These are phyloP conservation scores for Aspergillus tubingensis DNA, from an alignment of 2,329 filamentous ascomycete species.

Conservation along the genomic window DNA sequence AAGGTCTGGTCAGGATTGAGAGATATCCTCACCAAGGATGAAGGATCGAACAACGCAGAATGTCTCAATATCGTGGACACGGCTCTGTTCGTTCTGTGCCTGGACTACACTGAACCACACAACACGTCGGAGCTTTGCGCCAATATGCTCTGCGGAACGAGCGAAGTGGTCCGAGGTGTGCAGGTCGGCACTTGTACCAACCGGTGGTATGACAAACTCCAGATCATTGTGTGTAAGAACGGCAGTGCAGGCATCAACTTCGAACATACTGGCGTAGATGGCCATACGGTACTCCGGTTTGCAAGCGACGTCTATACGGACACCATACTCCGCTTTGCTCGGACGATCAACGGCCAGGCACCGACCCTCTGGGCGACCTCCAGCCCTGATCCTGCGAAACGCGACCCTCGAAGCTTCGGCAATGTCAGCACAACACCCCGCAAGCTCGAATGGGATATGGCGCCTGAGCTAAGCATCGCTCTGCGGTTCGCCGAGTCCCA, in stretches of 20 bases:
- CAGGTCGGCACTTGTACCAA: constrained; percentile 98
- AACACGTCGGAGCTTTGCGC: constrained; percentile 85
- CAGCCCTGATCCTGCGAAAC: constrained; percentile 88
- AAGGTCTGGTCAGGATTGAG: constrained; percentile 93
- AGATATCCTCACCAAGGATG: constrained; percentile 82
- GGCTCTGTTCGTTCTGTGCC: constrained; percentile 84
- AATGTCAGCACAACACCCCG: constrained; percentile 92
- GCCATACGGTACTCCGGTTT: constrained; percentile 93
- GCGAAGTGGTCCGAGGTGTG: constrained; percentile 85
- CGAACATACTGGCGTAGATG: constrained; percentile 96
- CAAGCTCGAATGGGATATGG: constrained; percentile 97
- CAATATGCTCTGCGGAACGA: constrained; percentile 98
- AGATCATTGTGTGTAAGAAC: constrained; percentile 99
- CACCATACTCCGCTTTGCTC: constrained; percentile 92
- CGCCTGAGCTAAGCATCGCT: constrained; percentile 84
- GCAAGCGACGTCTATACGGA: constrained; percentile 97
- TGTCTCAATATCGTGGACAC: constrained; percentile 95
- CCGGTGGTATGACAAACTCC: constrained; percentile 97
- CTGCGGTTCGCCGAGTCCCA: constrained; percentile 94
- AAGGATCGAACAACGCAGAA: constrained; percentile 91
- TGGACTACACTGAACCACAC: constrained; percentile 86
- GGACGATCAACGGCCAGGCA: constrained; percentile 91
- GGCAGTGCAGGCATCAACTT: constrained; percentile 99
- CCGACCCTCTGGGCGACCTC: constrained; percentile 88
- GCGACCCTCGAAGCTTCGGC: constrained; percentile 87